Conservation (phyloP, 164 flowering plant genomes). For the Vitis rupestris region DNA sequence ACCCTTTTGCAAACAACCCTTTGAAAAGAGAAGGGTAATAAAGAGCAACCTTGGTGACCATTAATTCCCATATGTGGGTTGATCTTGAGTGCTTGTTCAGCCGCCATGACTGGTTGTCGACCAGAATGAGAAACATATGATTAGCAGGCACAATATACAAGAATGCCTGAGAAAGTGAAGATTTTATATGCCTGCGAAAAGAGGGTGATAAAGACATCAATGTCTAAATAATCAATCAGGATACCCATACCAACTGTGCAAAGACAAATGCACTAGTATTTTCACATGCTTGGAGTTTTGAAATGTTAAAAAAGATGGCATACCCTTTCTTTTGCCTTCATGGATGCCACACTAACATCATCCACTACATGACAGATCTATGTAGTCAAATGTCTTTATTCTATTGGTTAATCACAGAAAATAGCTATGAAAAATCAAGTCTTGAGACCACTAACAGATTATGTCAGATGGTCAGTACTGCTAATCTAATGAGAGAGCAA, state of each 20-base stretch:
- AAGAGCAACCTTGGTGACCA: slow-evolving; percentile 30
- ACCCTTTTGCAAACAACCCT: neutral
- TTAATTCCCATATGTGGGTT: slow-evolving; percentile 27
- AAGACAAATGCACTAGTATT: too few relatives aligned
- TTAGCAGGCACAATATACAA: slow-evolving; percentile 25
- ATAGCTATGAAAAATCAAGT: neutral
- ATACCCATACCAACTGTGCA: neutral
- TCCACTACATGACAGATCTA: too few relatives aligned
- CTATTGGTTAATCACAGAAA: neutral
- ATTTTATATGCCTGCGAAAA: slow-evolving; percentile 32
- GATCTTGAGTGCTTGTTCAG: slow-evolving; percentile 23
- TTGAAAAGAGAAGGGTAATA: neutral
- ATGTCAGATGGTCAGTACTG: neutral
- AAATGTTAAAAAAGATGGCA: too few relatives aligned
- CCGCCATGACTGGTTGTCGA: slow-evolving; percentile 35
- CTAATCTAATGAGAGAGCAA: too few relatives aligned
- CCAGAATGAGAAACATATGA: slow-evolving; percentile 22
- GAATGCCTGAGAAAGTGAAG: slow-evolving; percentile 27
- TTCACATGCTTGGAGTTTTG: too few relatives aligned
- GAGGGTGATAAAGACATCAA: neutral
- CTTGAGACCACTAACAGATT: neutral
- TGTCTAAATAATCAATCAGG: neutral
- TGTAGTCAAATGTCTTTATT: too few relatives aligned
- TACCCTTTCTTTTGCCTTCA: too few relatives aligned
- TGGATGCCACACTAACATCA: too few relatives aligned